A percentile compares a stretch with the other conserved stretches of the same genome.
phyloP scores from a whole-genome alignment of 495 filamentous ascomycete genomes.

The Tuber brumale region DNA sequence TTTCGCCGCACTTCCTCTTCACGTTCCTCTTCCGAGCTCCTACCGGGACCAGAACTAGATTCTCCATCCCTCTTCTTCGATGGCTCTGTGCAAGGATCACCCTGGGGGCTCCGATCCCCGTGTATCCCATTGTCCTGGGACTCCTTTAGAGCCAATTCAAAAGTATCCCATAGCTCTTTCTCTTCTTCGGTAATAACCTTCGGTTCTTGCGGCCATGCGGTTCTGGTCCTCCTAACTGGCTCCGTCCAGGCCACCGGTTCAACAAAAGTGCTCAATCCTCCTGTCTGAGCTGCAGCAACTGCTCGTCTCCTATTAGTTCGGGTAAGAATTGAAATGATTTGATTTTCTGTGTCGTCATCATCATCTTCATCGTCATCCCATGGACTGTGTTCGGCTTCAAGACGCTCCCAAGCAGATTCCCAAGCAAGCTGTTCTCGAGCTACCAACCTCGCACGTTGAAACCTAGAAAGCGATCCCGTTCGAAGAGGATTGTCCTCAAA shows the following conservation, averaged over 20 bases:
- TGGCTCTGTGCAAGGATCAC: background rate
- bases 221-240: slow-evolving; percentile 35
- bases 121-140: background rate
- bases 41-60: slow-evolving; percentile 7
- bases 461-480: background rate
- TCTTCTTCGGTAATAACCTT: slow-evolving; percentile 36
- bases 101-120: background rate
- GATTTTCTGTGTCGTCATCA: slow-evolving; percentile 5
- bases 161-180: slow-evolving; percentile 38
- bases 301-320: slow-evolving; percentile 21
- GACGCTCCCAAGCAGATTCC: slow-evolving; percentile 31
- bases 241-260: slow-evolving; percentile 29
- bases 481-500: background rate
- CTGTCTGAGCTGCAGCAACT: slow-evolving; percentile 35
- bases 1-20: slow-evolving; percentile 35
- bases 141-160: slow-evolving; percentile 34
- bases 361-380: slow-evolving; percentile 4
- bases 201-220: slow-evolving; percentile 30
- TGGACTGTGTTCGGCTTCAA: slow-evolving; percentile 2
- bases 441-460: background rate
- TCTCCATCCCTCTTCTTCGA: slow-evolving; percentile 28
- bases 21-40: slow-evolving; percentile 3
- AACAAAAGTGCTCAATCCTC: slow-evolving; percentile 33
- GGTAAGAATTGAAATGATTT: slow-evolving; percentile 3
- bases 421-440: slow-evolving; percentile 25